phyloP scores from a whole-genome alignment of 192 early-diverging fungal genomes.

The Dissophora globulifera region DNA sequence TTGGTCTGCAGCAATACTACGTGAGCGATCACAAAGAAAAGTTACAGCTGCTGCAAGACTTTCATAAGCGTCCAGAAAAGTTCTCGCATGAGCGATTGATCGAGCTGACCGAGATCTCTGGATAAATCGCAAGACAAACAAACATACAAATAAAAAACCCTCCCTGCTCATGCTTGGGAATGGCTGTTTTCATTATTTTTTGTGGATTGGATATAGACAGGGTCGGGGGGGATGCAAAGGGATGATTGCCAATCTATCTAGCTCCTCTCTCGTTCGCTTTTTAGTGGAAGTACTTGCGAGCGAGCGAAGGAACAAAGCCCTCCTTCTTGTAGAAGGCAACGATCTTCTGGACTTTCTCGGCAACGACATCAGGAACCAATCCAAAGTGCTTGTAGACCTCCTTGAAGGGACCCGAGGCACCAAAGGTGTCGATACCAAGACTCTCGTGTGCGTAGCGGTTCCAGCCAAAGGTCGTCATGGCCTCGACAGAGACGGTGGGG shows the following conservation, averaged over 20 bases:
- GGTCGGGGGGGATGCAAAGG: no score
- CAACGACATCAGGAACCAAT: constrained; percentile 78
- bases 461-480: constrained; percentile 91
- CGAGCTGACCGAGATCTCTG: constrained; percentile 49
- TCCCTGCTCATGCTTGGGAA: no score
- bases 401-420: constrained; percentile 85
- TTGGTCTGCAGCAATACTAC: constrained; percentile 90
- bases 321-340: constrained; percentile 79
- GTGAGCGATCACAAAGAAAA: constrained; percentile 77
- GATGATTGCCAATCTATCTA: not conserved
- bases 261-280: not conserved
- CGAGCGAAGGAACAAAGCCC: constrained; percentile 57
- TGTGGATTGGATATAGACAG: no score
- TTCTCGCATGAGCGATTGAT: constrained; percentile 80
- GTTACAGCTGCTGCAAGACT: constrained; percentile 74
- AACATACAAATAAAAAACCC: not conserved
- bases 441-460: constrained; percentile 89
- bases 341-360: constrained; percentile 82
- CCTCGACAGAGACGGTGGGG: constrained; percentile 91
- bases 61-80: constrained; percentile 78
- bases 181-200: no score
- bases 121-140: constrained; percentile 18
- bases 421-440: constrained; percentile 92
- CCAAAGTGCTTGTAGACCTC: constrained; percentile 88
- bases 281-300: constrained; percentile 56